Base-by-base conservation (phyloP, 1,284 basidiomycete genomes). In the Cryptococcus amylolentus region DNA sequence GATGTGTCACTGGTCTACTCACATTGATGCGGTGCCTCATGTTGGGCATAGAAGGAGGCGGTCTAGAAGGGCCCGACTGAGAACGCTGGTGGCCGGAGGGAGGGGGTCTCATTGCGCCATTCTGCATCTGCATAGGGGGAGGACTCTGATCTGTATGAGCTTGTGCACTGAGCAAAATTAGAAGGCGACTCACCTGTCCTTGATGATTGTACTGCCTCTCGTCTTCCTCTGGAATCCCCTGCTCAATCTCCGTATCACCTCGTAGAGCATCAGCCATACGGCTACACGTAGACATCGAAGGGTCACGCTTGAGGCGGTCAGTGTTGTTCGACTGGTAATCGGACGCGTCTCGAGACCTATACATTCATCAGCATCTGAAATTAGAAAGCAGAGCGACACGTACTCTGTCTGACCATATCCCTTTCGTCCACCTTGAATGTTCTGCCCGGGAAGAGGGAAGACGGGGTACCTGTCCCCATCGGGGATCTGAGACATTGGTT, bases 401-500 rank as follows among this genome's bases (percentile, higher is more conserved):
- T 45, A 70, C 69, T 51, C 28, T 14, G 67, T 66, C 14, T 69
- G 58, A 28, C 63, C 61, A 13, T 48, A 51, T 12, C 51, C 49
- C 12, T 55, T 51, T 41, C 60, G 51, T 5, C 51, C 40, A 41
- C 40, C 18, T 13, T 42, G 41, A 14, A 42, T 27, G 38, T 56
- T 54, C 20, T 51, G 45, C 10, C 51, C 53, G 23, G 52, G 38
- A 18, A 63, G 52, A 6, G 65, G 65, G 58, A 74, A 72, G 48
- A 52, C 55, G 12, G 72, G 72, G 56, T 74, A 74, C 45, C 69
- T 41, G 54, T 70, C 68, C 0, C 67, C 68, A 56, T 64, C 68
- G 1, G 59, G 59, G 18, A 67, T 61, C 39, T 62, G 54, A 40
- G 31, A 49, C 50, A 54, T 54, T 5, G 49, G 38, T 23, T 44